Percentiles rank a stretch among this genome's conserved stretches.
phyloP scores from a whole-genome alignment of 768 basidiomycete species.

The Mycena indigotica region DNA sequence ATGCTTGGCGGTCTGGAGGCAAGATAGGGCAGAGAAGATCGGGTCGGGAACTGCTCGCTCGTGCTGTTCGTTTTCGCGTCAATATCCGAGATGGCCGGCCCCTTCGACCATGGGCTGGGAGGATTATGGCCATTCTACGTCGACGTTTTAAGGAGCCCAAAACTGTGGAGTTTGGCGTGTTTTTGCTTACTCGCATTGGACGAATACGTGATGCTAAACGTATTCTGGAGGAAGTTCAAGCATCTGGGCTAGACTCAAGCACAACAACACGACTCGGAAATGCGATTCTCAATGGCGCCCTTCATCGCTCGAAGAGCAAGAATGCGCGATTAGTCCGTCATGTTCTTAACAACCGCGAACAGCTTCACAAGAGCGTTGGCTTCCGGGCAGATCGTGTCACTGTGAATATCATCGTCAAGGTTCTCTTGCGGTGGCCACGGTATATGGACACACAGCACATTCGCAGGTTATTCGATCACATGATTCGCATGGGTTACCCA shows the following conservation, averaged over 20 bases:
- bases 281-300: constrained; percentile 51
- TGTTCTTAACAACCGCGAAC: constrained; percentile 41
- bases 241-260: constrained; percentile 28
- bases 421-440: constrained; percentile 53
- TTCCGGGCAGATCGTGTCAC: constrained; percentile 72
- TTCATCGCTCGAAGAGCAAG: constrained; percentile 33
- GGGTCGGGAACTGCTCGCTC: constrained; percentile 28
- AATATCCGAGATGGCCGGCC: constrained; percentile 16
- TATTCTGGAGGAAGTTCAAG: constrained; percentile 36
- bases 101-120: constrained; percentile 16
- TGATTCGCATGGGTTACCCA: constrained; percentile 64
- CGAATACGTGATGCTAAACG: constrained; percentile 47
- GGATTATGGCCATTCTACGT: constrained; percentile 27
- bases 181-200: constrained; percentile 42
- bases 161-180: constrained; percentile 37
- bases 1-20: constrained; percentile 19
- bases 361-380: constrained; percentile 44
- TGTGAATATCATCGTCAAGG: constrained; percentile 67
- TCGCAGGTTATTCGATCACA: constrained; percentile 63
- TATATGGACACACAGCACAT: constrained; percentile 46
- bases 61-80: constrained; percentile 29
- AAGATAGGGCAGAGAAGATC: constrained; percentile 12
- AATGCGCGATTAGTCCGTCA: constrained; percentile 51
- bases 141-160: constrained; percentile 29
- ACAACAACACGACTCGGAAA: constrained; percentile 55